A percentile compares a stretch with the other conserved stretches of the same genome.
Conservation (phyloP, 306 rosid species). For the Acacia confusa region DNA sequence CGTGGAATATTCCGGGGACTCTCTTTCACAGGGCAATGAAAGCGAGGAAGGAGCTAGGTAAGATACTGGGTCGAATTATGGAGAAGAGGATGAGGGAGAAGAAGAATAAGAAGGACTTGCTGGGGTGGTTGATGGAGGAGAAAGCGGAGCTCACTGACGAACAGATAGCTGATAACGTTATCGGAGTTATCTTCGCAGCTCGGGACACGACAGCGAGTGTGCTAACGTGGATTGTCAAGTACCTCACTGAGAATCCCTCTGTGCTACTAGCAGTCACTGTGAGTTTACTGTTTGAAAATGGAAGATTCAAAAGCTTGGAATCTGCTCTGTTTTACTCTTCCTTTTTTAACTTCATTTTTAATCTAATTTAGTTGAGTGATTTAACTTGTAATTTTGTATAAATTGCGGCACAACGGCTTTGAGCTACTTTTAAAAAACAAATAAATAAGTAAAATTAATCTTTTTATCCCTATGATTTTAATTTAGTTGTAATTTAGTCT, state of each 20-base stretch:
- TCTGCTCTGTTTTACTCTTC: no score
- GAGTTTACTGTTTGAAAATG: neutral
- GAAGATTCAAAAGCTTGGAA: no score
- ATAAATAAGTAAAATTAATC: no score
- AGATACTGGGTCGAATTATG: conserved; percentile 68
- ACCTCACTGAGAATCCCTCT: conserved; percentile 66
- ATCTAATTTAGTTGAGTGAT: no score
- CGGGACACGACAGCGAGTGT: conserved; percentile 92
- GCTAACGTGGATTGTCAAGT: conserved; percentile 86
- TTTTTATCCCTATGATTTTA: no score
- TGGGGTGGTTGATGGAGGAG: conserved; percentile 80
- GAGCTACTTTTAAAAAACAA: no score
- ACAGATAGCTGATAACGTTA: conserved; percentile 86
- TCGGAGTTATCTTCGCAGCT: conserved; percentile 92
- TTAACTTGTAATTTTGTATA: no score
- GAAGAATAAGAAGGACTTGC: conserved; percentile 66
- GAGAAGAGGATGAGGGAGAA: conserved; percentile 52
- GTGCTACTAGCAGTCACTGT: conserved; percentile 79
- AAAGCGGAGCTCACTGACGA: conserved; percentile 80
- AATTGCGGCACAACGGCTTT: no score
- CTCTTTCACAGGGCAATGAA: conserved; percentile 88
- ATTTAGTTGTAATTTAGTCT: no score
- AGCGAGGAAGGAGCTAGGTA: conserved; percentile 80
- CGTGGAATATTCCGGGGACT: conserved; percentile 76
- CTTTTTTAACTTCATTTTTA: no score